These are phyloP conservation scores for Physcomitrellopsis africana DNA, from an alignment of 225 moss, liverwort and hornwort species.

Conservation along the genomic window DNA sequence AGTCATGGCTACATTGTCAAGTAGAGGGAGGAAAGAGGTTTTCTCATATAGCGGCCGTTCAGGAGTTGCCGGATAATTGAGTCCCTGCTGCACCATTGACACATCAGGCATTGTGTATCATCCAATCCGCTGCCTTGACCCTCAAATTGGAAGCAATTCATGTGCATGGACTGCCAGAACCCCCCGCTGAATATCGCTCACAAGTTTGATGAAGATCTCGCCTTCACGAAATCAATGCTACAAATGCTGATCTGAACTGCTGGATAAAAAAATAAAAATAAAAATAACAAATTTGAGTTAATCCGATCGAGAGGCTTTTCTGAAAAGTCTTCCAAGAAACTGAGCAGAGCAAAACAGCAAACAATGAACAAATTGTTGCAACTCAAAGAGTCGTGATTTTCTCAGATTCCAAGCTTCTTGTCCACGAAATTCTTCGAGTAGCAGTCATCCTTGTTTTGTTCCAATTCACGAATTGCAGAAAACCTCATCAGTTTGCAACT, in stretches of 20 bases:
- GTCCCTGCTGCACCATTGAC: conserved; percentile 23
- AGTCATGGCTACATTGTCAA: conserved; percentile 14
- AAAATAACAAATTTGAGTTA: background rate
- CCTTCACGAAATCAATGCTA: background rate
- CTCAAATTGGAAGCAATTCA: background rate
- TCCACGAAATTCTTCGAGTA: too few species aligned
- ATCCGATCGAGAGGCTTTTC: background rate
- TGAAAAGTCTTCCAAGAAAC: background rate
- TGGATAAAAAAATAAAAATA: background rate
- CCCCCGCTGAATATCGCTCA: background rate
- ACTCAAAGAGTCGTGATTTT: background rate
- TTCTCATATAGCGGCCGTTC: background rate
- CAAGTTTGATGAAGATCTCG: background rate
- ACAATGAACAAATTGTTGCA: background rate
- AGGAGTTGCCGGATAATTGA: background rate
- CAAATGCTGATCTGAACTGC: background rate
- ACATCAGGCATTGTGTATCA: conserved; percentile 30
- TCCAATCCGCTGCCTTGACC: conserved; percentile 17
- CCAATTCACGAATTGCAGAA: too few species aligned
- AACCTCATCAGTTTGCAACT: too few species aligned
- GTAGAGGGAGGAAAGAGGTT: background rate
- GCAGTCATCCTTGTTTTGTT: too few species aligned
- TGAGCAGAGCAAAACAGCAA: background rate
- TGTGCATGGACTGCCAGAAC: background rate
- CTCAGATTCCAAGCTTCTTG: too few species aligned